phyloP scores from a whole-genome alignment of 208 protist genomes.

The Leishmania lainsoni region DNA sequence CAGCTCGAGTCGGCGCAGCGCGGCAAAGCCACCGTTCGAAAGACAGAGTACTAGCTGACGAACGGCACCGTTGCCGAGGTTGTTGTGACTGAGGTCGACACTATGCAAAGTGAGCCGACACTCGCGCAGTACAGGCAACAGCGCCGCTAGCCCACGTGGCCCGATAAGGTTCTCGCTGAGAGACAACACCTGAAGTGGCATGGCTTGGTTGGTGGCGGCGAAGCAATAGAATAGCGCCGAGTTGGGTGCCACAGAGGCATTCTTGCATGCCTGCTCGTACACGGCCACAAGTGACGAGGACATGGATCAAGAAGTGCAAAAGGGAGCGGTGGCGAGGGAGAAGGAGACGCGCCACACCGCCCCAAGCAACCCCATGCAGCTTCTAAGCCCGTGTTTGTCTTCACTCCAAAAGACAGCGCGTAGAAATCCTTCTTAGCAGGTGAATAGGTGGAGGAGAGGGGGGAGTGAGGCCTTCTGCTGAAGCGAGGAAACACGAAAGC shows the following conservation, averaged over 20 bases:
- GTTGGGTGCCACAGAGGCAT: slow-evolving; percentile 18
- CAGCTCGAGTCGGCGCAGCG: slow-evolving; percentile 52
- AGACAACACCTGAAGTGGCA: slow-evolving; percentile 36
- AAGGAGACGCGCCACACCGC: neutral
- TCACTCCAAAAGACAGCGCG: neutral
- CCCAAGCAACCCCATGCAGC: neutral
- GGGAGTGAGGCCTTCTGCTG: neutral
- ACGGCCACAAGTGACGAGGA: slow-evolving; percentile 9
- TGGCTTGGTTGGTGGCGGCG: neutral
- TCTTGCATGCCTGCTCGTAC: slow-evolving; percentile 32
- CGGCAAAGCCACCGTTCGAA: slow-evolving; percentile 35
- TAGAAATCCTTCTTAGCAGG: neutral
- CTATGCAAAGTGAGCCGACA: slow-evolving; percentile 48
- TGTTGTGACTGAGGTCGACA: slow-evolving; percentile 55
- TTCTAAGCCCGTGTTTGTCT: neutral
- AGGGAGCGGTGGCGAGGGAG: neutral
- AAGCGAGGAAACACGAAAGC: neutral
- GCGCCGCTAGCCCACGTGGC: slow-evolving; percentile 40
- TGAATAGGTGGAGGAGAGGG: neutral
- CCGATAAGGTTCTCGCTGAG: slow-evolving; percentile 55
- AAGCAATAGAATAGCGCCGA: slow-evolving; percentile 22
- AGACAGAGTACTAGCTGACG: slow-evolving; percentile 21
- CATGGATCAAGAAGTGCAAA: neutral
- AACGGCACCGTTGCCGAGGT: slow-evolving; percentile 44
- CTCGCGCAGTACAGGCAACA: slow-evolving; percentile 33